These are phyloP conservation scores for Russula sp. DNA, from an alignment of 768 basidiomycete genomes.

Conservation along the genomic window DNA sequence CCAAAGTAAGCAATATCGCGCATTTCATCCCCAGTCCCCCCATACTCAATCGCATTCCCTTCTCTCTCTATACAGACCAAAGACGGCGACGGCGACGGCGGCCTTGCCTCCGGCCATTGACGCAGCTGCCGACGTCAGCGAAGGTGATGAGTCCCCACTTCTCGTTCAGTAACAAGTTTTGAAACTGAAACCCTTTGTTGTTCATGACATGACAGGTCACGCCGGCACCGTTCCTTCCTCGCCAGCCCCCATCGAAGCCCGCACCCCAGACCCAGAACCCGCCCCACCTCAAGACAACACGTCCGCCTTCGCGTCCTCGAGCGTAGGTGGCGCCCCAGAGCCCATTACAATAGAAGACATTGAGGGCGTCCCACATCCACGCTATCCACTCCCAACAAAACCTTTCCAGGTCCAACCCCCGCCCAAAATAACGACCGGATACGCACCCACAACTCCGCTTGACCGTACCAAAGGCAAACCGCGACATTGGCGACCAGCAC, in stretches of 20 bases:
- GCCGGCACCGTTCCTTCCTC: slow-evolving; percentile 31
- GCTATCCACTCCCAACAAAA: slow-evolving; percentile 78
- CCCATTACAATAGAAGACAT: slow-evolving; percentile 40
- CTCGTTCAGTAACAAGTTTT: not conserved
- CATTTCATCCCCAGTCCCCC: not conserved
- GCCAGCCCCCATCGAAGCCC: slow-evolving; percentile 19
- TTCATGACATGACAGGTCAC: slow-evolving; percentile 23
- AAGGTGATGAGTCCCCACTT: slow-evolving; percentile 6
- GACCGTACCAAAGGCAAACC: slow-evolving; percentile 61
- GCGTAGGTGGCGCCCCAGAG: slow-evolving; percentile 6
- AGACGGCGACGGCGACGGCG: not conserved
- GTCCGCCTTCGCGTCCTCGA: slow-evolving; percentile 2
- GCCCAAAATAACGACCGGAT: slow-evolving; percentile 70
- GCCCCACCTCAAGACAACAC: not conserved
- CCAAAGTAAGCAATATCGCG: slow-evolving; percentile 32
- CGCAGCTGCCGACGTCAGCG: slow-evolving; percentile 16
- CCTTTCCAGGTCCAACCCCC: slow-evolving; percentile 80
- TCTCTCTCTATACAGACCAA: slow-evolving; percentile 1
- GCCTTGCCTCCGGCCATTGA: slow-evolving; percentile 7
- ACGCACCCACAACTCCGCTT: slow-evolving; percentile 62
- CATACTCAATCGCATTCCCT: not conserved
- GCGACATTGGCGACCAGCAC: slow-evolving; percentile 70
- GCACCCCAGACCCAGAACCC: slow-evolving; percentile 22
- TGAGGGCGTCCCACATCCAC: slow-evolving; percentile 60
- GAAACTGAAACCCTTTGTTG: too few relatives aligned